Evolutionary conservation across 2,329 filamentous ascomycete species (phyloP), one percentile per base, ranked within the genome.

Genomic region (Sporothrix humicola): DNA sequence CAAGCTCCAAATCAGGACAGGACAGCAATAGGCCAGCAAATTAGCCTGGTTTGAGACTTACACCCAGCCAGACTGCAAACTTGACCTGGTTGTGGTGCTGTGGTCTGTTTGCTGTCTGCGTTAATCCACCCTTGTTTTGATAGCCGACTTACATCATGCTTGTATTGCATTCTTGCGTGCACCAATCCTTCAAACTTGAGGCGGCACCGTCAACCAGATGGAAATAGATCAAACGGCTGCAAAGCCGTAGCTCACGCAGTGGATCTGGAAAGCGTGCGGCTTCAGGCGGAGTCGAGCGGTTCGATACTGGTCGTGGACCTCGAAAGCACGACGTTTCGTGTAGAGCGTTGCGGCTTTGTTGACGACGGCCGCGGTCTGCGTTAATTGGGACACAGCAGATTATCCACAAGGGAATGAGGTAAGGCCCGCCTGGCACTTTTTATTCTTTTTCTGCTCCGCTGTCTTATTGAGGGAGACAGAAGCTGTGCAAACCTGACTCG

Each of bases 101-200:
- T 52, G 12, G 48, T n/a, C 31, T 52, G 13, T 8, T 17, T 20
- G 52, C 52, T 54, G n/a, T 15, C 31, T 37, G 31, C 7, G 7
- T 37, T 7, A 37, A 37, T 37, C 7, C 31, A 6, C 31, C 31
- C 31, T 37, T 50, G 13, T 17, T 48, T 54, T 54, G 52, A 54
- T 58, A 58, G 56, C 56, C 56, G 56, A 31, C 56, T 15, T 17
- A 58, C 56, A 58, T 37, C 23, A 58, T 23, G 56, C 56, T 23
- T 58, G 23, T 31, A 20, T 7, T 37, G 31, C 56, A 13, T 15
- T 31, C 23, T 5, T 58, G 26, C 23, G 23, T 58, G 56, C 56
- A 26, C 52, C 20, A 9, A 54, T 10, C 4, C 23, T 15, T 5
- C 10, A 13, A 12, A 20, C 23, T 15, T 26, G 23, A 58, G 8